These are phyloP conservation scores for Vaccinium vitisidaea DNA, from an alignment of 148 eudicot species.

Conservation along the genomic window DNA sequence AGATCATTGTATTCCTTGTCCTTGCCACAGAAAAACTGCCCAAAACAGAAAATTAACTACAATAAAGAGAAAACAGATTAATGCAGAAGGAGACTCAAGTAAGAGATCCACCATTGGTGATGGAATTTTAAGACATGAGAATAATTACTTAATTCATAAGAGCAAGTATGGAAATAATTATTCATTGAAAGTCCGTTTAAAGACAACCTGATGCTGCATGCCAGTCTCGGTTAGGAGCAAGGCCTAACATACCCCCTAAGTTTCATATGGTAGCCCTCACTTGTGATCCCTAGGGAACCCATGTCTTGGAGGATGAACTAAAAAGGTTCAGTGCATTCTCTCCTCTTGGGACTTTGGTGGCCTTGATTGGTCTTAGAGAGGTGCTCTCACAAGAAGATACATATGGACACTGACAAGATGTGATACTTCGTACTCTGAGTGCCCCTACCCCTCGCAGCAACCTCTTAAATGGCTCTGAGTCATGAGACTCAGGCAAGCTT, in stretches of 20 bases:
- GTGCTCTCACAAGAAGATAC: background rate
- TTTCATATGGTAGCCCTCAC: background rate
- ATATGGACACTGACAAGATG: background rate
- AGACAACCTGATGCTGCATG: background rate
- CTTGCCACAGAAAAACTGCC: slow-evolving; percentile 76
- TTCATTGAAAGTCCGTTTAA: background rate
- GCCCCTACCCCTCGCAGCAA: background rate
- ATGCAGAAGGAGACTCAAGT: background rate
- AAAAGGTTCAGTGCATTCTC: background rate
- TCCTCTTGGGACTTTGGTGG: background rate
- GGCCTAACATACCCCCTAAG: background rate
- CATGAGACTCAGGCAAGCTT: background rate
- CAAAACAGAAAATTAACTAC: background rate
- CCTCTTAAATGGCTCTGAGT: background rate
- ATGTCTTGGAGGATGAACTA: background rate
- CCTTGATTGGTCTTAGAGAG: background rate
- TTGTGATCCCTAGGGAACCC: background rate
- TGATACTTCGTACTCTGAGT: background rate
- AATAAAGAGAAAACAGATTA: background rate
- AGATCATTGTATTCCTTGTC: slow-evolving; percentile 90
- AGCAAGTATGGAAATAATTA: background rate
- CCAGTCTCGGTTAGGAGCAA: background rate
- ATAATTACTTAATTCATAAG: background rate
- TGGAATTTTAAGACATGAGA: background rate
- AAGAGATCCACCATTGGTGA: background rate